Evolutionary conservation across 2,329 filamentous ascomycete genomes (phyloP).

Genomic region (Talaromyces pinophilus): DNA sequence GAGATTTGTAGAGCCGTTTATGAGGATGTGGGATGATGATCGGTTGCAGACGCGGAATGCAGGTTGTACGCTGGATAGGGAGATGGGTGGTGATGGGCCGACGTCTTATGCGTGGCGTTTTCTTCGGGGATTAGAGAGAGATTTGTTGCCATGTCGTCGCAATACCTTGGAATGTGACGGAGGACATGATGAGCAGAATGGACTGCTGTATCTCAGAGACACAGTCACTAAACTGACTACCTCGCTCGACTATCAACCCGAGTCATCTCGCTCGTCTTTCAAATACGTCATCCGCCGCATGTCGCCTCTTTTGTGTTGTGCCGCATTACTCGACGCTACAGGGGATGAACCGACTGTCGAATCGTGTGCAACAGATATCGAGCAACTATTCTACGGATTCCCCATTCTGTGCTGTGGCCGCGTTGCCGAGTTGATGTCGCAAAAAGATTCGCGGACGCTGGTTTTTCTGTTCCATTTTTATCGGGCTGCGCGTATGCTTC

Average conservation of each 20-base stretch:
- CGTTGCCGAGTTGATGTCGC: constrained; percentile 6
- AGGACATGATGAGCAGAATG: neutral
- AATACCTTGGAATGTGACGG: neutral
- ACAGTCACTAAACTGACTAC: constrained; percentile 9
- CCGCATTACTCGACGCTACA: neutral
- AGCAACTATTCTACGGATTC: constrained; percentile 14
- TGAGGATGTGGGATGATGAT: constrained; percentile 10
- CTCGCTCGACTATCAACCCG: neutral
- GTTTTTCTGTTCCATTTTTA: constrained; percentile 2
- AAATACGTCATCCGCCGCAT: neutral
- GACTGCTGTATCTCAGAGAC: neutral
- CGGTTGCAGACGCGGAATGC: neutral
- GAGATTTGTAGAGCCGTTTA: constrained; percentile 7
- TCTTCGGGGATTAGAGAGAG: neutral
- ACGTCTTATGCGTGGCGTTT: neutral
- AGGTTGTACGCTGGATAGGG: neutral
- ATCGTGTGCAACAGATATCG: neutral
- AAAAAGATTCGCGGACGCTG: constrained; percentile 6
- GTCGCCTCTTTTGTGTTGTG: constrained; percentile 12
- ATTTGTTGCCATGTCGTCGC: neutral
- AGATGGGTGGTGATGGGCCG: neutral
- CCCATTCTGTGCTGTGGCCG: constrained; percentile 7
- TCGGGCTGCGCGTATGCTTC: neutral
- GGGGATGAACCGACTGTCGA: neutral
- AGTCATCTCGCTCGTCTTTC: constrained; percentile 1